Evolutionary conservation across 768 basidiomycete genomes (phyloP).

Genomic region (Chalciporus sphaerocephalus): DNA sequence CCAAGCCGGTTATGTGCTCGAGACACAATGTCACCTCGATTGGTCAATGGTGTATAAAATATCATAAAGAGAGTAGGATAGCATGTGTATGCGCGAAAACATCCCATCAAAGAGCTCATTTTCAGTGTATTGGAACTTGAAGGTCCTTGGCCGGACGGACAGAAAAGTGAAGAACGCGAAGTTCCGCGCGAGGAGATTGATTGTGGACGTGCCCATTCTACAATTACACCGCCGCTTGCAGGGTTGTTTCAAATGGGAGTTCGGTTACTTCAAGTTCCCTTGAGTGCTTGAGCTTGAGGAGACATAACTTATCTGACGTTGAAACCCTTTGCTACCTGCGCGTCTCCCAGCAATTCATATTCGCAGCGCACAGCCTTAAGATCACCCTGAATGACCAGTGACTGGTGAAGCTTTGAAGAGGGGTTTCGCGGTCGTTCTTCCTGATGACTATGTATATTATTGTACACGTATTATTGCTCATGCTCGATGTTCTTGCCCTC

Average conservation of each 20-base stretch:
- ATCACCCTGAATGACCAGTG: background rate
- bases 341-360: too few species aligned
- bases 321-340: background rate
- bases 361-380: constrained; percentile 3
- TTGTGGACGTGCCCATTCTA: constrained; percentile 35
- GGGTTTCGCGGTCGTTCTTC: background rate
- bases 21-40: constrained; percentile 60
- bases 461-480: constrained; percentile 6
- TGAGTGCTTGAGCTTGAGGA: too few species aligned
- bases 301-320: background rate
- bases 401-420: too few species aligned
- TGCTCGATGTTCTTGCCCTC: constrained; percentile 49
- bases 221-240: constrained; percentile 25
- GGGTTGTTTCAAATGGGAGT: constrained; percentile 82
- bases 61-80: constrained; percentile 60
- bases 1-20: constrained; percentile 62
- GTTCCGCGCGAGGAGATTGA: constrained; percentile 61
- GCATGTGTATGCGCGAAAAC: constrained; percentile 52
- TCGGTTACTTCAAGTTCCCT: constrained; percentile 47
- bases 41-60: constrained; percentile 62
- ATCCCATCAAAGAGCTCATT: constrained; percentile 53
- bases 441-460: constrained; percentile 2
- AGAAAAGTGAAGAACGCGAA: constrained; percentile 38
- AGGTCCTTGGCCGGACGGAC: constrained; percentile 36
- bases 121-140: constrained; percentile 49